These are phyloP conservation scores for Hippophae gyantsensis DNA, from an alignment of 306 rosid genomes.

Conservation along the genomic window DNA sequence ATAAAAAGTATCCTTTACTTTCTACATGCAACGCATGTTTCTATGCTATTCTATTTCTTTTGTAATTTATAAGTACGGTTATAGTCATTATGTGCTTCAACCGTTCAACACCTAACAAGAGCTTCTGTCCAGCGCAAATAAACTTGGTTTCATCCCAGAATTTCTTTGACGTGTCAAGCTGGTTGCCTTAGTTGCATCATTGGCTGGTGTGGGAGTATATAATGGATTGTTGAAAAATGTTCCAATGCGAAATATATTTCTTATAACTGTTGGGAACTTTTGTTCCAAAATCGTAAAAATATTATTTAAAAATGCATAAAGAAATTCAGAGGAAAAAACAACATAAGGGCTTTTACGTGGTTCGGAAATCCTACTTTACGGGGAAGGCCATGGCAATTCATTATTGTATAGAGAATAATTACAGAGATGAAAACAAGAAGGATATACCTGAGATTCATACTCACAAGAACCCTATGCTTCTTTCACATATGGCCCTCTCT, in stretches of 20 bases:
- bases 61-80: not conserved
- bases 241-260: conserved; percentile 63
- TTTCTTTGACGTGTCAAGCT: conserved; percentile 91
- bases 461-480: too few relatives aligned
- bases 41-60: conserved; percentile 1
- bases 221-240: conserved; percentile 85
- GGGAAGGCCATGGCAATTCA: too few relatives aligned
- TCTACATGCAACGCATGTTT: conserved; percentile 10
- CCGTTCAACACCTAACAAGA: conserved; percentile 6
- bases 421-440: too few relatives aligned
- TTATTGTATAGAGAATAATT: too few relatives aligned
- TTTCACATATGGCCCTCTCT: too few relatives aligned
- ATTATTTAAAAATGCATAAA: too few relatives aligned
- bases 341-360: too few relatives aligned
- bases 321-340: too few relatives aligned
- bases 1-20: conserved; percentile 10
- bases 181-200: conserved; percentile 84
- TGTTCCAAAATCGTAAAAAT: too few relatives aligned
- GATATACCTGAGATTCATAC: too few relatives aligned
- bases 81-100: conserved; percentile 6
- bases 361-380: too few relatives aligned
- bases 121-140: conserved; percentile 65
- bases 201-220: conserved; percentile 84
- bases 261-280: conserved; percentile 21
- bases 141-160: conserved; percentile 82